Evolutionary conservation across 1,139 yeast genomes (phyloP), one percentile per base, ranked within the genome.

Genomic region (Taiozyma sp.): DNA sequence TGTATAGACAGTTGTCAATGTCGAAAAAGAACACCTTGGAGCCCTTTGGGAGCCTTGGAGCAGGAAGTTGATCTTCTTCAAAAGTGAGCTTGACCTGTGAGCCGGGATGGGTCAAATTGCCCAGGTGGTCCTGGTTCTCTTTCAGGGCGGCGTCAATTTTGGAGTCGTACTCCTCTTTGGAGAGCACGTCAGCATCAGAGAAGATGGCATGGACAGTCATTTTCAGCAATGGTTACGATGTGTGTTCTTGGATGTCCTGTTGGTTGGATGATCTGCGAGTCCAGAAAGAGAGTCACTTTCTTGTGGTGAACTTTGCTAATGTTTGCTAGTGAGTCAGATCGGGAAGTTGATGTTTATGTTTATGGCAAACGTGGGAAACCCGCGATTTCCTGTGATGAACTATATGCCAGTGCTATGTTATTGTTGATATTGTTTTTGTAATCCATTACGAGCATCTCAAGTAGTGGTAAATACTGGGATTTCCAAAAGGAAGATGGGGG

Each of bases 1-100:
- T 77, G 68, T 93, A 93, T 43, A 93, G 76, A 62, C 96, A 88
- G 67, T 93, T 93, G 69, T 93, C 98, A 49, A 91, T 88, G 66
- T 91, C 99, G 62, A 91, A 93, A 68, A 81, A 89, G 69, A 91
- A 87, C 44, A 88, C 85, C 30, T 56, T 63, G 2, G 49, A 50
- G 7, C 29, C 56, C 35, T 32, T 58, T 41, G 46, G 62, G 51
- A 10, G 65, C 57, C 46, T 58, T 57, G 19, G 66, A 59, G 26
- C 42, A 10, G 55, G 52, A 21, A 53, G 49, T 45, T 59, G 47
- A 22, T 55, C 49, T 30, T 55, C 47, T 52, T 70, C 47, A 55
- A 60, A 50, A 2, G 54, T 57, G 40, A 65, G 57, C 1, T 62
- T 57, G 2, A 63, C 56, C 40, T 61, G 57, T 3, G 65, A 65